Base-by-base conservation (phyloP, 2,329 filamentous ascomycete species). In the Colletotrichum melonis region DNA sequence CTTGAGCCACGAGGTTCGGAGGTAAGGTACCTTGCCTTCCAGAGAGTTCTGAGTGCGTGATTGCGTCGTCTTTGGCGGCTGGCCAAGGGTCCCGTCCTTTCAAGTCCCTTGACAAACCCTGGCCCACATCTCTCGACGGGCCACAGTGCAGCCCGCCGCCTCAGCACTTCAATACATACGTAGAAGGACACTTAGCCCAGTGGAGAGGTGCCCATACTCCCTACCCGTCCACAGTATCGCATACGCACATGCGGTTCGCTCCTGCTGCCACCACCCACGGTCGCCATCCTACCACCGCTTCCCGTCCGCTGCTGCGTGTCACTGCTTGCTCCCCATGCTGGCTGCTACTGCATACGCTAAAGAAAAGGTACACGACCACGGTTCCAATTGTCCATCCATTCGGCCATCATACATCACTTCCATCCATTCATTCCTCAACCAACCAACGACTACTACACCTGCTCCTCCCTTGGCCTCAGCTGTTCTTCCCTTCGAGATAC, bases 341-440 rank as follows among this genome's bases (percentile, higher is more conserved):
- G 46, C 12, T 49, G 12, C 46, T 54, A n/a, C 62, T 22, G 54
- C 30, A 19, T 63, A 35, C 49, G 30, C 28, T 64, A 64, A 64
- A 55, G 62, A 55, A 64, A 26, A 63, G 62, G 62, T 55, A 38
- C 62, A 55, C 30, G 12, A 55, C 52, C 62, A 54, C n/a, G 22
- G 62, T 63, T 49, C 46, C 32, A 16, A 35, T 59, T 63, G 24
- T 49, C 30, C 68, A 42, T 22, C 32, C 46, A 54, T 63, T 63
- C 46, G 16, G 46, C 28, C 54, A 38, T 24, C 30, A 38, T 12
- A 35, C 26, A 28, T 32, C 56, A 58, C 56, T n/a, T 22, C 62
- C 32, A 49, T 67, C 55, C 63, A 26, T 60, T 67, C 68, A 55
- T 67, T 71, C 56, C 32, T 67, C 56, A 42, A n/a, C 30, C 19